Base-by-base conservation (phyloP, 768 basidiomycete species). In the Hericium alpestre region DNA sequence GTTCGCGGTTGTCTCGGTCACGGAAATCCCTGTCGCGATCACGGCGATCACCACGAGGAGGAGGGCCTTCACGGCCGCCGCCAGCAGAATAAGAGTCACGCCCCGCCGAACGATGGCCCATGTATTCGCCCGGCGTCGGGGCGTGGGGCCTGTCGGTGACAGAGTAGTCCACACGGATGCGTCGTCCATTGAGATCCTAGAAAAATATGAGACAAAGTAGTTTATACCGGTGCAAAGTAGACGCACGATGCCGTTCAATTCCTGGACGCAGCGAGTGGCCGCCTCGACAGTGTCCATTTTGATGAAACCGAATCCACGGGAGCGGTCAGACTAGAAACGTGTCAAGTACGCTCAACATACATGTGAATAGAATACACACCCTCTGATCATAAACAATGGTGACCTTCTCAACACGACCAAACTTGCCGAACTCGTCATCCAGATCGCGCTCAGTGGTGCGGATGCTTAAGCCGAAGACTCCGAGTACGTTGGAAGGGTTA, bases 401-500 rank as follows among this genome's bases (percentile, higher is more conserved):
- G 48, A 95, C 93, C 70, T 96, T 97, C 69, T 93, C 90, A 51
- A 96, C 93, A 38, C 82, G 79, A 22, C 95, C 95, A 62, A 84
- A 89, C 51, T 90, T 81, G 64, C 76, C 82, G 64, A 99, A 98
- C 70, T 96, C 93, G 62, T 95, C 90, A 62, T 97, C 92, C 51
- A 99, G 75, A 68, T 98, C 95, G 43, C 89, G 82, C 67, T 99
- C 95, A 55, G 85, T 81, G 3, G 95, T 97, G 55, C 94, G 83
- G 56, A 99, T 95, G 64, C 92, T 94, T 43, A 98, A 74, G n/a
- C 95, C 95, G 63, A 98, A 99, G n/a, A 97, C 93, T 57, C 95
- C 95, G 59, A 99, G 78, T 37, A 95, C 93, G 59, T 79, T 85
- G 64, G 88, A 86, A 20, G 93, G 89, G 69, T 86, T 87, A 51